These are phyloP conservation scores for Leavenworthia alabamica DNA, from an alignment of 345 rosid genomes.

Conservation along the genomic window DNA sequence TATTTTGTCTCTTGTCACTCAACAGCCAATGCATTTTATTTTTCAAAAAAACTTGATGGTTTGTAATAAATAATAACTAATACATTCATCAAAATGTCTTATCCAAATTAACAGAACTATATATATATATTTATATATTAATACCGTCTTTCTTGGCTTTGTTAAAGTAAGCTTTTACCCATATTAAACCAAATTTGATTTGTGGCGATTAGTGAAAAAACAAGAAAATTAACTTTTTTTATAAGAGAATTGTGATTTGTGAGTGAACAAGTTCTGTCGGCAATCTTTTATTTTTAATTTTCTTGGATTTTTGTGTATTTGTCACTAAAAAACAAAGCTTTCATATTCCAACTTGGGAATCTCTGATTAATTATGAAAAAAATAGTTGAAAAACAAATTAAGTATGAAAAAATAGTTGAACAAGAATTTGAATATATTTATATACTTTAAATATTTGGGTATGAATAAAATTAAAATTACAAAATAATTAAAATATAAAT, in stretches of 20 bases:
- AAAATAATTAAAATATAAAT: neutral
- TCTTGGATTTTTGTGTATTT: neutral
- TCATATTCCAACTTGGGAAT: neutral
- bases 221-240: neutral
- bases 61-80: neutral
- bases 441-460: neutral
- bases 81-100: neutral
- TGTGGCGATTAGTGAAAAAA: slow-evolving; percentile 9
- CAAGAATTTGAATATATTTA: neutral
- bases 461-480: neutral
- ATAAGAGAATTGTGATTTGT: neutral
- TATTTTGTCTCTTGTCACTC: slow-evolving; percentile 19
- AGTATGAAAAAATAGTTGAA: neutral
- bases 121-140: neutral
- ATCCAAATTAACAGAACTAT: neutral
- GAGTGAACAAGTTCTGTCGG: slow-evolving; percentile 24
- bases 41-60: neutral
- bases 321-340: neutral
- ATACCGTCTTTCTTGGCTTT: slow-evolving; percentile 27
- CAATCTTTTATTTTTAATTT: neutral
- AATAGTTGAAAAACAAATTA: neutral
- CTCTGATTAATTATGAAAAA: neutral
- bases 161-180: slow-evolving; percentile 5
- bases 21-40: slow-evolving; percentile 10
- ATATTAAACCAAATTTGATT: neutral